Percentiles rank a stretch among this genome's conserved stretches.
Conservation (phyloP, 768 basidiomycete genomes). For the Lanmaoa rubissima region DNA sequence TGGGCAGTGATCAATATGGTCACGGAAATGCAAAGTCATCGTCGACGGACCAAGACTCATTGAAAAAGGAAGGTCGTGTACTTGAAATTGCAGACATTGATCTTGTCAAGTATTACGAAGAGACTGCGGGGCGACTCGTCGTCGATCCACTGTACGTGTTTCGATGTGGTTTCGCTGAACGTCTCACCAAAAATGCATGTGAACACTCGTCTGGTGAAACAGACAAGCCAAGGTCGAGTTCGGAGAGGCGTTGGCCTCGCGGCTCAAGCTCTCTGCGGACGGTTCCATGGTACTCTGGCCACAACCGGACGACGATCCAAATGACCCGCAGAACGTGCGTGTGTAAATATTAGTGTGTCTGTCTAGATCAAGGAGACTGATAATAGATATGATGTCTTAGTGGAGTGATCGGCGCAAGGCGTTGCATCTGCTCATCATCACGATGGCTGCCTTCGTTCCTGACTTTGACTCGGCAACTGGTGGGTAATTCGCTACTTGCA, state of each 20-base stretch:
- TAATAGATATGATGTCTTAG: constrained; percentile 22
- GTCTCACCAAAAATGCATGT: too few relatives aligned
- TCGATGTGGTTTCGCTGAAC: too few relatives aligned
- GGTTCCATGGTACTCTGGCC: constrained; percentile 54
- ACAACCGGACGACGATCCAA: constrained; percentile 47
- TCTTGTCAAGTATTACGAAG: constrained; percentile 47
- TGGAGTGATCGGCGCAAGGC: constrained; percentile 46
- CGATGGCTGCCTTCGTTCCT: constrained; percentile 51
- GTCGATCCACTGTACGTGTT: constrained; percentile 55
- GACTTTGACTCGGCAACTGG: constrained; percentile 56
- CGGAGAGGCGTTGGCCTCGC: constrained; percentile 43
- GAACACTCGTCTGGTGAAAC: not conserved
- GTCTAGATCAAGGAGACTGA: not conserved
- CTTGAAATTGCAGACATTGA: constrained; percentile 26
- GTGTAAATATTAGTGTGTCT: not conserved
- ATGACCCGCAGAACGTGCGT: constrained; percentile 55
- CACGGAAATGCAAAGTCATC: not conserved
- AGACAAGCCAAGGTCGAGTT: constrained; percentile 51
- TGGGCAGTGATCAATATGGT: not conserved
- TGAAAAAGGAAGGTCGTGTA: not conserved
- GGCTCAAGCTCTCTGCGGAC: constrained; percentile 45
- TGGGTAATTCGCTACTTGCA: constrained; percentile 10
- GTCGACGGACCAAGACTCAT: not conserved
- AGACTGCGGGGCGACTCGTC: constrained; percentile 55
- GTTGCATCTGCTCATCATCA: constrained; percentile 47